These are phyloP conservation scores for Hippophae tibetana DNA, from an alignment of 306 rosid genomes.

Conservation along the genomic window DNA sequence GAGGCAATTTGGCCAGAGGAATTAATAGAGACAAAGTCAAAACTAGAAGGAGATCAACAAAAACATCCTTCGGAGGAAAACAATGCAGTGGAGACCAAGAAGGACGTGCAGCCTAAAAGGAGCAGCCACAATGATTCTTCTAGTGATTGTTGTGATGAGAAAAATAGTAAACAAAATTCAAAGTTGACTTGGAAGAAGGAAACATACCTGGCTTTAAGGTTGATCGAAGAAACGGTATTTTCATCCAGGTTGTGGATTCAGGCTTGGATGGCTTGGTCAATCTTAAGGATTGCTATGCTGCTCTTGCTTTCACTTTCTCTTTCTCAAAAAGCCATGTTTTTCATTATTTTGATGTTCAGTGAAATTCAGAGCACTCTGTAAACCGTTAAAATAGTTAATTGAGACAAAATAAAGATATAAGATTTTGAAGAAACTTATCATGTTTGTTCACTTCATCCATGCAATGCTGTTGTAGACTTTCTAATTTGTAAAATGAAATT, in stretches of 20 bases:
- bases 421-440: neutral
- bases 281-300: constrained; percentile 20
- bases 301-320: constrained; percentile 17
- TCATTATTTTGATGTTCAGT: constrained; percentile 11
- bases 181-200: neutral
- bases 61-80: neutral
- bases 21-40: constrained; percentile 9
- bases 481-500: neutral
- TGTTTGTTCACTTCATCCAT: neutral
- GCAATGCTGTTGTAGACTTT: neutral
- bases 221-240: constrained; percentile 6
- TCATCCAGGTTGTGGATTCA: constrained; percentile 1
- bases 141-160: neutral
- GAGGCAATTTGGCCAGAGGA: constrained; percentile 26
- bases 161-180: neutral
- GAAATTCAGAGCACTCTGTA: constrained; percentile 3
- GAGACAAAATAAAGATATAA: neutral
- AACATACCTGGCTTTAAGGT: neutral
- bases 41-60: constrained; percentile 9
- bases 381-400: neutral
- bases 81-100: neutral
- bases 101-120: neutral
- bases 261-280: constrained; percentile 3
- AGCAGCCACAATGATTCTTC: neutral
- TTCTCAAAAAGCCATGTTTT: constrained; percentile 11